Evolutionary conservation across 2,329 filamentous ascomycete genomes (phyloP).

Genomic region (Talaromyces islandicus): DNA sequence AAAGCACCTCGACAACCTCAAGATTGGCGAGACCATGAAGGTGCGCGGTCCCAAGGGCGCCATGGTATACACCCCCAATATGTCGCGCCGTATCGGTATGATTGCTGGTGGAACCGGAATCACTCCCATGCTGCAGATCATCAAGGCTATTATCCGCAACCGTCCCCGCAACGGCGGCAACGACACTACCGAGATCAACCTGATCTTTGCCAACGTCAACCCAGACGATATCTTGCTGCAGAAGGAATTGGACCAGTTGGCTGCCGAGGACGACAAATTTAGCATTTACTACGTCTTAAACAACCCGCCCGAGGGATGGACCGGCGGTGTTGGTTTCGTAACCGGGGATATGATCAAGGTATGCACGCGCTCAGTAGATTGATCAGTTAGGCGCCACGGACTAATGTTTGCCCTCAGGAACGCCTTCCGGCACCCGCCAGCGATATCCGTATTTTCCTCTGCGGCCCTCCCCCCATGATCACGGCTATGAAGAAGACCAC

Average conservation of each 20-base stretch:
- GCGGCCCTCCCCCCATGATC: slow-evolving; percentile 94
- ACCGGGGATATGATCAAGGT: slow-evolving; percentile 93
- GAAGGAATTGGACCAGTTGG: slow-evolving; percentile 80
- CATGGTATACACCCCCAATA: slow-evolving; percentile 95
- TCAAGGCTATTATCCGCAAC: slow-evolving; percentile 81
- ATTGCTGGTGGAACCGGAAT: slow-evolving; percentile 96
- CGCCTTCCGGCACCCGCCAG: slow-evolving; percentile 69
- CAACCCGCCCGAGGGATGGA: slow-evolving; percentile 89
- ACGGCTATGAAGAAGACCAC: slow-evolving; percentile 95
- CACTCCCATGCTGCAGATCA: slow-evolving; percentile 95
- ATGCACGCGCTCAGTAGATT: slow-evolving; percentile 20
- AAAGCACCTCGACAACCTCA: slow-evolving; percentile 78
- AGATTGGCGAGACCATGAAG: slow-evolving; percentile 80
- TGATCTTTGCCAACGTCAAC: slow-evolving; percentile 97
- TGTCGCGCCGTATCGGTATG: slow-evolving; percentile 96
- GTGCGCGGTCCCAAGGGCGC: slow-evolving; percentile 93
- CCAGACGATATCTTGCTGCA: slow-evolving; percentile 85
- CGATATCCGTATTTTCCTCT: slow-evolving; percentile 91
- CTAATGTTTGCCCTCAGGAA: slow-evolving; percentile 29
- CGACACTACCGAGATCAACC: slow-evolving; percentile 81
- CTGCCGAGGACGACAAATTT: slow-evolving; percentile 71
- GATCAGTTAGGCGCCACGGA: not conserved
- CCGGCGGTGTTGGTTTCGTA: slow-evolving; percentile 88
- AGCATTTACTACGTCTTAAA: slow-evolving; percentile 92
- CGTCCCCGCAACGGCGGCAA: slow-evolving; percentile 59